Evolutionary conservation across 495 filamentous ascomycete genomes (phyloP).

Genomic region (Penicillium crystallinum): DNA sequence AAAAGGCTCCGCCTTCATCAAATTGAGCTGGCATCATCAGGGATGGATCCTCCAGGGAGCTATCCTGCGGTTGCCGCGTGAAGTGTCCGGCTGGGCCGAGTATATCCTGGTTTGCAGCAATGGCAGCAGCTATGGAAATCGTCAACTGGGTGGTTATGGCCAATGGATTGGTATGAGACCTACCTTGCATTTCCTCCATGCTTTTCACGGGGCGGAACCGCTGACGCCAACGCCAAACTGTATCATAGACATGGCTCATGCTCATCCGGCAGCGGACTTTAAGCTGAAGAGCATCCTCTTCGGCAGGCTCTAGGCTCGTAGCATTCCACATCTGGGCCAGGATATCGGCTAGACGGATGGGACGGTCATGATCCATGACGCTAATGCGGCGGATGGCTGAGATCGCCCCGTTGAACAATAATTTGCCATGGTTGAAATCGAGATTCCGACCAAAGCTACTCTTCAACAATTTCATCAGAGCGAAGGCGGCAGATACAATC

Average conservation of each 20-base stretch:
- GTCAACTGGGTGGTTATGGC: conserved; percentile 3
- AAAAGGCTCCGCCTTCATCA: conserved; percentile 38
- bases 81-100: conserved; percentile 24
- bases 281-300: conserved; percentile 38
- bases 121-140: conserved; percentile 15
- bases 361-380: conserved; percentile 79
- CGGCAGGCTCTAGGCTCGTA: conserved; percentile 27
- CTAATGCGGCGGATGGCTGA: conserved; percentile 71
- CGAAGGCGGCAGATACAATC: conserved; percentile 82
- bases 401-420: conserved; percentile 73
- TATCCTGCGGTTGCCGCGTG: conserved; percentile 26
- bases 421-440: conserved; percentile 69
- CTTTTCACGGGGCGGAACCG: conserved; percentile 41
- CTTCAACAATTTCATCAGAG: conserved; percentile 79
- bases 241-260: conserved; percentile 49
- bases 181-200: conserved; percentile 40
- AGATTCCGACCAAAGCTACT: conserved; percentile 65
- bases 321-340: conserved; percentile 49
- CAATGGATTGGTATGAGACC: conserved; percentile 1
- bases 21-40: conserved; percentile 40
- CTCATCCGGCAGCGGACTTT: conserved; percentile 47
- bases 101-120: conserved; percentile 28
- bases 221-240: conserved; percentile 46
- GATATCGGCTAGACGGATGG: conserved; percentile 49
- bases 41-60: conserved; percentile 28